Evolutionary conservation across 345 rosid species (phyloP).

Genomic region (Eucalyptus decipiens): DNA sequence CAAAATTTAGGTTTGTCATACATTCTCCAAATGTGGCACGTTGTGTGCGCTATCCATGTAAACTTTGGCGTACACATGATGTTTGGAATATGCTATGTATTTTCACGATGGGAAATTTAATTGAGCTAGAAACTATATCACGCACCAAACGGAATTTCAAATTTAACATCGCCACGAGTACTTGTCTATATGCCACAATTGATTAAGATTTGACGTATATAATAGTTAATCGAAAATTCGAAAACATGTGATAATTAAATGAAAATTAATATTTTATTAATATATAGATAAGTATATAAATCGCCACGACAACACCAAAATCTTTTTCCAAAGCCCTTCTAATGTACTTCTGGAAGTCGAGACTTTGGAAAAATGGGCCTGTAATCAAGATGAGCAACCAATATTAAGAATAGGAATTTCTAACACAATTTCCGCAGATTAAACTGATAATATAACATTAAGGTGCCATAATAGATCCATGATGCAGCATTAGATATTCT

Average conservation of each 20-base stretch:
- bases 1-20: neutral
- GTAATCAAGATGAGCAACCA: neutral
- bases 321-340: constrained; percentile 65
- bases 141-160: neutral
- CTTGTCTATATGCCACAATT: neutral
- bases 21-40: no score
- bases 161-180: neutral
- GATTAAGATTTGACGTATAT: neutral
- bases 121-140: neutral
- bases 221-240: neutral
- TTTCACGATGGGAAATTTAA: neutral
- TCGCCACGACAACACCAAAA: constrained; percentile 49
- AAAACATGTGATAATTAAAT: neutral
- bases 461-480: constrained; percentile 63
- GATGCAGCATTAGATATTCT: constrained; percentile 65
- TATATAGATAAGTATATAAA: neutral
- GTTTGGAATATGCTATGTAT: neutral
- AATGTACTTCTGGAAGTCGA: constrained; percentile 67
- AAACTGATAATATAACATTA: neutral
- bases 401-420: neutral
- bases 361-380: constrained; percentile 71
- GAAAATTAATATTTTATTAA: neutral
- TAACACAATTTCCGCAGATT: neutral
- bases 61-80: neutral
- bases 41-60: neutral